Percentiles rank a stretch among this genome's conserved stretches.
phyloP scores from a whole-genome alignment of 2,329 filamentous ascomycete species.

The Beauveria caledonica region DNA sequence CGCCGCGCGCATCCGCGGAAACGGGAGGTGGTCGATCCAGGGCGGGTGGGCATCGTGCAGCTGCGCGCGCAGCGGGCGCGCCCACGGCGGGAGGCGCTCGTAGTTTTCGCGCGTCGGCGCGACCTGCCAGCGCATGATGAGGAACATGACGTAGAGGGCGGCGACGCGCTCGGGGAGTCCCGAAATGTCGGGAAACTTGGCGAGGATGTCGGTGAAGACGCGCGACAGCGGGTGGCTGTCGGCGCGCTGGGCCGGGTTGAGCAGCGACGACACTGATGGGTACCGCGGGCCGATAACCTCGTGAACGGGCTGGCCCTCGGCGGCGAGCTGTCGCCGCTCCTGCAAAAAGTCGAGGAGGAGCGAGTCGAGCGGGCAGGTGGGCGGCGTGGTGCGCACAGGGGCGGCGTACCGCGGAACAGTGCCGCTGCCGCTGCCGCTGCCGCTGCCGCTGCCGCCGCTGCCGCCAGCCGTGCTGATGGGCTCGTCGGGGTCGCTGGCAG shows the following conservation, averaged over 20 bases:
- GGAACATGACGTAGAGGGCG: constrained; percentile 78
- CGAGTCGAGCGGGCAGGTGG: constrained; percentile 69
- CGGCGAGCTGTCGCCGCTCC: constrained; percentile 57
- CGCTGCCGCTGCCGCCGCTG: too few species aligned
- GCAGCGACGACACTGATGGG: constrained; percentile 68
- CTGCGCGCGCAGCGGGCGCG: constrained; percentile 58
- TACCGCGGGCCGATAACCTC: constrained; percentile 70
- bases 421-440: neutral
- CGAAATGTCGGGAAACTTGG: constrained; percentile 72
- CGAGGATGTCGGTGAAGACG: constrained; percentile 76
- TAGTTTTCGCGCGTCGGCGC: constrained; percentile 72
- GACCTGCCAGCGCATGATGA: constrained; percentile 79
- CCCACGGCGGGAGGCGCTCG: constrained; percentile 66
- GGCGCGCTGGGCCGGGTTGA: constrained; percentile 57
- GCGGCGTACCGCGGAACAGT: constrained; percentile 18
- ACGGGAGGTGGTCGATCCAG: constrained; percentile 79
- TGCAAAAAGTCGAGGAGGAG: constrained; percentile 75
- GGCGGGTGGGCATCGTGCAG: constrained; percentile 58
- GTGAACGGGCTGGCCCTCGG: constrained; percentile 54
- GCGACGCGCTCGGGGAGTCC: constrained; percentile 76
- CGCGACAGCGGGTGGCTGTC: constrained; percentile 72
- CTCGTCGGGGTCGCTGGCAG: constrained; percentile 3
- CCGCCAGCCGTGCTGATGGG: neutral
- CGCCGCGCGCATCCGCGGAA: constrained; percentile 65
- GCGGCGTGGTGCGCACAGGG: constrained; percentile 49